These are phyloP conservation scores for Ophiocordyceps australis DNA, from an alignment of 2,329 filamentous ascomycete species.

Conservation along the genomic window DNA sequence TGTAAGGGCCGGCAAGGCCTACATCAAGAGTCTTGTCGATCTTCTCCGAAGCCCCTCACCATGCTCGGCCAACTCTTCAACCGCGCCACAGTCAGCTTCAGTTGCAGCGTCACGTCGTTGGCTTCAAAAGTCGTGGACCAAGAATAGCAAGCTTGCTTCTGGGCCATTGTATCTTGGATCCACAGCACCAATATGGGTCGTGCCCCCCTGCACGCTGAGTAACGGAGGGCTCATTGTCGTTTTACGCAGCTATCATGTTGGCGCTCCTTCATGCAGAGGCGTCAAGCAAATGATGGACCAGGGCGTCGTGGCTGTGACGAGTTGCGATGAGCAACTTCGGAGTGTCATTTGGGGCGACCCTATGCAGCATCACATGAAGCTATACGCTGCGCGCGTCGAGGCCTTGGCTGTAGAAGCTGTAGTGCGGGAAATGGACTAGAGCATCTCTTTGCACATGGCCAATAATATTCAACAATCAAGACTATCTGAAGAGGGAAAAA, in stretches of 20 bases:
- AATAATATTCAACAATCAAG: no score
- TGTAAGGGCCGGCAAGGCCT: slow-evolving; percentile 55
- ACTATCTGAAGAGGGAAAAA: no score
- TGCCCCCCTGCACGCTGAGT: slow-evolving; percentile 48
- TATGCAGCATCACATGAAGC: slow-evolving; percentile 59
- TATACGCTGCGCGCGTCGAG: slow-evolving; percentile 60
- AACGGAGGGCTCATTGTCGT: slow-evolving; percentile 54
- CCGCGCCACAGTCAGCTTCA: neutral
- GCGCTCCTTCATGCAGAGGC: slow-evolving; percentile 23
- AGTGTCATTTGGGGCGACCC: slow-evolving; percentile 68
- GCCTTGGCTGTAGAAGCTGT: slow-evolving; percentile 49
- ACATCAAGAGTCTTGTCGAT: slow-evolving; percentile 54
- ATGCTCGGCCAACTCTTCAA: slow-evolving; percentile 16
- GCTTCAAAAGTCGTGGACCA: neutral
- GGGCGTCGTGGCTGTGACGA: slow-evolving; percentile 49
- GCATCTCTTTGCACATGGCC: no score
- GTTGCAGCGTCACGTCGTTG: no score
- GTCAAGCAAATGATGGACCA: slow-evolving; percentile 31
- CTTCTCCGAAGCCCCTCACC: slow-evolving; percentile 40
- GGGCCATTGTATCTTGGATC: no score
- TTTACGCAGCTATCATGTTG: slow-evolving; percentile 30
- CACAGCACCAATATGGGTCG: slow-evolving; percentile 32
- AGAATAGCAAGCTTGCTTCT: neutral
- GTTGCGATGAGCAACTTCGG: slow-evolving; percentile 49
- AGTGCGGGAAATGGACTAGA: no score